Evolutionary conservation across 2,329 filamentous ascomycete genomes (phyloP), one percentile per base, ranked within the genome.

Genomic region (Shiraia sp.): DNA sequence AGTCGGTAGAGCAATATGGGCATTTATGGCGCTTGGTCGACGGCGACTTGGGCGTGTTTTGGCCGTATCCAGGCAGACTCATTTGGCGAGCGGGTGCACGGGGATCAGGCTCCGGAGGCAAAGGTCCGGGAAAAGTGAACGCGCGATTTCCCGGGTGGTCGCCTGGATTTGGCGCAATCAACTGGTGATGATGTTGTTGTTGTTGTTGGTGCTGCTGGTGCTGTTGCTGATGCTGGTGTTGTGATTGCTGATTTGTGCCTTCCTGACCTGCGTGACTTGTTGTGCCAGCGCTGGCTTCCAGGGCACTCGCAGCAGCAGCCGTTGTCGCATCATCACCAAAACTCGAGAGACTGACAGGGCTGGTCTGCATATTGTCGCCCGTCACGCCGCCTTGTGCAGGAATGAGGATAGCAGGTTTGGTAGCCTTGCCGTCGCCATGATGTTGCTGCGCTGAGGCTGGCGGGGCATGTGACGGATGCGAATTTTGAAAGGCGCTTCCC

Each of bases 1-100:
- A 99, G 62, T 96, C 93, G 4, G 93, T 96, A 27, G 90, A 83
- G 76, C 93, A 99, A 69, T 95, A 96, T 1, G 90, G 92, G 64
- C 93, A 99, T 69, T 93, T 95, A 74, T 99, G 92, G 63, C 93
- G 92, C 74, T 96, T 96, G 37, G 81, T 79, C 17, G 85, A 85
- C 0, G 87, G 85, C 5, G 90, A 89, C 57, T 83, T 81, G 33
- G 84, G 83, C 39, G 75, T 77, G 49, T 73, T 75, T 61, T 79
- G 76, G 38, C 75, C 73, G 39, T 78, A 79, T 29, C 78, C 79
- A 27, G 79, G 79, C 44, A 82, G 66, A 58, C 81, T 85, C 69
- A 83, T 78, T 41, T 80, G 79, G 51, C 81, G 75, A 37, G 76
- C 71, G 9, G 78, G 74, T 46, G 65, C 71, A 42, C 80, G 78